phyloP scores from a whole-genome alignment of 2,329 filamentous ascomycete species.

The Diaporthe vexans region DNA sequence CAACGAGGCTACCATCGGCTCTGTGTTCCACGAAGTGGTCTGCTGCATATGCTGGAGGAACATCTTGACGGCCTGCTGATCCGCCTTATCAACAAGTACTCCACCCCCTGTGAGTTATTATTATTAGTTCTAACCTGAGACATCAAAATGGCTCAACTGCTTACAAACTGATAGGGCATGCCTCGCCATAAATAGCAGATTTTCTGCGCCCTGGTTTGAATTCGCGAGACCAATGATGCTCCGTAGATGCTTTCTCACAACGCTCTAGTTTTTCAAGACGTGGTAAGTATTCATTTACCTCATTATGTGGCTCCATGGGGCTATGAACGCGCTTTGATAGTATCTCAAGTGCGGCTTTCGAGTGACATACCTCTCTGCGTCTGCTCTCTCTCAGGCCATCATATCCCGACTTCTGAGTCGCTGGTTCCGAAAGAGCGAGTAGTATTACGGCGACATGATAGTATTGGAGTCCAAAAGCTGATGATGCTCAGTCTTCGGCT shows the following conservation, averaged over 20 bases:
- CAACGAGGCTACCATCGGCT: background rate
- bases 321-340: too few species aligned
- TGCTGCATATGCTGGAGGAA: slow-evolving; percentile 23
- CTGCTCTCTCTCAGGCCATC: slow-evolving; percentile 9
- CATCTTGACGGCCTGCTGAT: background rate
- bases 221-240: slow-evolving; percentile 16
- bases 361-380: slow-evolving; percentile 3
- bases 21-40: slow-evolving; percentile 18
- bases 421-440: background rate
- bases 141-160: accelerated
- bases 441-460: slow-evolving; percentile 4
- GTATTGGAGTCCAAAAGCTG: slow-evolving; percentile 10
- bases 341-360: background rate
- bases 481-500: background rate
- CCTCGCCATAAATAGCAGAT: slow-evolving; percentile 14
- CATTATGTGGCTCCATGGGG: accelerated
- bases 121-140: background rate
- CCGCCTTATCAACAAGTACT: background rate
- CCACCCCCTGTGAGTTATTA: background rate
- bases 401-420: slow-evolving; percentile 6
- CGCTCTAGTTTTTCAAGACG: background rate
- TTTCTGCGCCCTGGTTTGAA: background rate
- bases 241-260: background rate
- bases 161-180: slow-evolving; percentile 18
- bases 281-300: background rate